Conservation (phyloP, 257 asterid species). For the Solanum megistacrolobum region DNA sequence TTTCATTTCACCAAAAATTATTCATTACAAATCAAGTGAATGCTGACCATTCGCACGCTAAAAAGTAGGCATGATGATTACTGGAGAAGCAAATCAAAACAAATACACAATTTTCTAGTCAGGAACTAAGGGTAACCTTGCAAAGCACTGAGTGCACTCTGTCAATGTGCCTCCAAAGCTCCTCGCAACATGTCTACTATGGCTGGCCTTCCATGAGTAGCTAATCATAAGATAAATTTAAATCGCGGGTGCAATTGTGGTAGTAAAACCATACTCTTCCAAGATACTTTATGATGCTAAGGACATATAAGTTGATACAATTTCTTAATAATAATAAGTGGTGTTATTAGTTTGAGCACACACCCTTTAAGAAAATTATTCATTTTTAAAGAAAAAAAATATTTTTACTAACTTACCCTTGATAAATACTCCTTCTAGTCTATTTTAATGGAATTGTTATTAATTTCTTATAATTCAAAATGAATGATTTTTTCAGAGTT, state of each 20-base stretch:
- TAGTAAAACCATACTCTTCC: neutral
- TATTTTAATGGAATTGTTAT: neutral
- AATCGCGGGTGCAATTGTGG: neutral
- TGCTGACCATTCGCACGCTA: neutral
- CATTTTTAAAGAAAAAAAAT: neutral
- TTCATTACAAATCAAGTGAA: neutral
- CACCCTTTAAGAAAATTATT: neutral
- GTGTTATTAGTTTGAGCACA: neutral
- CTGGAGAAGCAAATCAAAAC: too few relatives aligned
- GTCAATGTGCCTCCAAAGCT: too few relatives aligned
- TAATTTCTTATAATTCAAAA: too few relatives aligned
- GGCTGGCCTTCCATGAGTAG: neutral
- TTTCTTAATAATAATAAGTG: too few relatives aligned
- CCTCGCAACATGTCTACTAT: neutral
- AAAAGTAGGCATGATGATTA: neutral
- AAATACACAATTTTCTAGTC: too few relatives aligned
- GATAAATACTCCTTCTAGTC: neutral
- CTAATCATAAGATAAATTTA: neutral
- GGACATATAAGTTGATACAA: neutral
- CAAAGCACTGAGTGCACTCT: too few relatives aligned
- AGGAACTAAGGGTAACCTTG: too few relatives aligned
- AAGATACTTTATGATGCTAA: neutral
- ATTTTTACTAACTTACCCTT: neutral
- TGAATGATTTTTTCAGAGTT: neutral
- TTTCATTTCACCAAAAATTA: neutral